A percentile compares a stretch with the other conserved stretches of the same genome.
Conservation (phyloP, 345 rosid genomes). For the Noccaea caerulescens region DNA sequence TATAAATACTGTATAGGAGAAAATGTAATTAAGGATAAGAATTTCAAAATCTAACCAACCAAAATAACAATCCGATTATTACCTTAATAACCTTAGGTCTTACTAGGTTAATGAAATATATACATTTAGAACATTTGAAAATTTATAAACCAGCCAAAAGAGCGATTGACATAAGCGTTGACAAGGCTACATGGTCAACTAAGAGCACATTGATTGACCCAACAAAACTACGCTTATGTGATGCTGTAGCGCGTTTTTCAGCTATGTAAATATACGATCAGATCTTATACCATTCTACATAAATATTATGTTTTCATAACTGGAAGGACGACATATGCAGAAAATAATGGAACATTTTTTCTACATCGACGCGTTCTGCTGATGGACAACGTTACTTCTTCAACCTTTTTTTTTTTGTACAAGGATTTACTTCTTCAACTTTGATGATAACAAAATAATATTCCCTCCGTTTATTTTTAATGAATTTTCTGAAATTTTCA, state of each 20-base stretch:
- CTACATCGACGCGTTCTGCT: conserved; percentile 32
- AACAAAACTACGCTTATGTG: conserved; percentile 18
- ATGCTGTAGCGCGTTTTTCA: conserved; percentile 31
- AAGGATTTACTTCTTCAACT: neutral
- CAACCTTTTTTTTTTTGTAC: too few relatives aligned
- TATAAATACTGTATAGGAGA: too few relatives aligned
- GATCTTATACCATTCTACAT: conserved; percentile 15
- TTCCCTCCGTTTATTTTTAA: too few relatives aligned
- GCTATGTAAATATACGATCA: neutral
- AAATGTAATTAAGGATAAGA: neutral
- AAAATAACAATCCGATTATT: neutral
- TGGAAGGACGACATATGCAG: neutral
- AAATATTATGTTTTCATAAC: conserved; percentile 5
- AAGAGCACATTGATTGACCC: conserved; percentile 5
- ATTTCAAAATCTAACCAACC: neutral
- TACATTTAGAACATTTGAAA: neutral
- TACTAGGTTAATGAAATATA: neutral
- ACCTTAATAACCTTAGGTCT: neutral
- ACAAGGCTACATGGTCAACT: conserved; percentile 27
- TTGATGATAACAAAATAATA: conserved; percentile 11
- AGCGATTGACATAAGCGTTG: conserved; percentile 30
- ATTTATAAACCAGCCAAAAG: conserved; percentile 12
- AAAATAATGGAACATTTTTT: conserved; percentile 16
- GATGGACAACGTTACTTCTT: conserved; percentile 17
- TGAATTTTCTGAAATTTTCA: too few relatives aligned